A percentile compares a stretch with the other conserved stretches of the same genome.
These are phyloP conservation scores for Leptographium procerum DNA, from an alignment of 2,329 filamentous ascomycete genomes.

Conservation along the genomic window DNA sequence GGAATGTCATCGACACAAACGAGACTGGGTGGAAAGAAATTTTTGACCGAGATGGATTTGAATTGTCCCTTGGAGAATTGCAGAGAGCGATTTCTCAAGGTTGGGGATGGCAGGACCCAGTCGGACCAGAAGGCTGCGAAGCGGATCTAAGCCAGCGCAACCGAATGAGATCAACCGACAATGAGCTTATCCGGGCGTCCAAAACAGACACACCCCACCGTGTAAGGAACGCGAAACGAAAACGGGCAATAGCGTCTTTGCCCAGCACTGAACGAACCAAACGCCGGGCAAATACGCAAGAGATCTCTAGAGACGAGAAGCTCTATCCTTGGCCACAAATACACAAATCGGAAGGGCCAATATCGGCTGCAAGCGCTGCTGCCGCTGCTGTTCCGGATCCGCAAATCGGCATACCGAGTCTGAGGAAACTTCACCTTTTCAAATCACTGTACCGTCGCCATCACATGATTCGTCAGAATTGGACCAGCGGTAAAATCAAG, in stretches of 20 bases:
- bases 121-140: constrained; percentile 64
- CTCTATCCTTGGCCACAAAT: constrained; percentile 28
- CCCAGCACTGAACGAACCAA: constrained; percentile 39
- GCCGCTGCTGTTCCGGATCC: constrained; percentile 72
- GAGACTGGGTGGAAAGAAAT: constrained; percentile 94
- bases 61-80: constrained; percentile 68
- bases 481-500: constrained; percentile 77
- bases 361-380: constrained; percentile 79
- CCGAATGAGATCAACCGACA: constrained; percentile 40
- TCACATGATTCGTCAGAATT: constrained; percentile 78
- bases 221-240: constrained; percentile 42
- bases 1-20: constrained; percentile 79
- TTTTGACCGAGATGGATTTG: constrained; percentile 74
- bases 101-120: constrained; percentile 94
- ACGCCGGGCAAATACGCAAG: constrained; percentile 38
- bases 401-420: constrained; percentile 61
- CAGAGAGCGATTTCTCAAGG: constrained; percentile 78
- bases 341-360: constrained; percentile 65
- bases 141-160: constrained; percentile 59
- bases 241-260: constrained; percentile 37
- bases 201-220: constrained; percentile 28
- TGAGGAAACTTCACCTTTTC: constrained; percentile 82
- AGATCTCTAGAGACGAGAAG: constrained; percentile 31
- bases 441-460: constrained; percentile 94
- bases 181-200: constrained; percentile 32